Conservation (phyloP, 176 grass and related monocot genomes). For the maize (Zea mays) region Zm-B73-REFERENCE-NAM-5.0 NC_050096.1:118164001-118164500, state of each 20-base stretch:
- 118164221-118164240: not conserved
- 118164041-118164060: conserved; percentile 82
- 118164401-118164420: not conserved
- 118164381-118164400: not conserved
- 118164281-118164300: not conserved
- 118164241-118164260: not conserved
- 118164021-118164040: conserved; percentile 64
- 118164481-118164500: not conserved
- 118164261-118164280: conserved; percentile 9
- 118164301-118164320: not conserved
- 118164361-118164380: not conserved
- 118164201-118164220: not conserved
- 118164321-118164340: not conserved
- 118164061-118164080: conserved; percentile 81
- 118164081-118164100: conserved; percentile 52
- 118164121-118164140: conserved; percentile 37
- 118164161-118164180: not conserved
- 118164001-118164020: conserved; percentile 62
- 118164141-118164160: conserved; percentile 12
- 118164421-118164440: not conserved
- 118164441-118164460: not conserved
- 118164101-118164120: conserved; percentile 38
- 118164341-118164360: not conserved
- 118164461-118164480: not conserved
- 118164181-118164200: not conserved